Percentiles rank a stretch among this genome's conserved stretches.
These are phyloP conservation scores for Verticillium zaregamsianum DNA, from an alignment of 2,329 filamentous ascomycete genomes.

Conservation along the genomic window DNA sequence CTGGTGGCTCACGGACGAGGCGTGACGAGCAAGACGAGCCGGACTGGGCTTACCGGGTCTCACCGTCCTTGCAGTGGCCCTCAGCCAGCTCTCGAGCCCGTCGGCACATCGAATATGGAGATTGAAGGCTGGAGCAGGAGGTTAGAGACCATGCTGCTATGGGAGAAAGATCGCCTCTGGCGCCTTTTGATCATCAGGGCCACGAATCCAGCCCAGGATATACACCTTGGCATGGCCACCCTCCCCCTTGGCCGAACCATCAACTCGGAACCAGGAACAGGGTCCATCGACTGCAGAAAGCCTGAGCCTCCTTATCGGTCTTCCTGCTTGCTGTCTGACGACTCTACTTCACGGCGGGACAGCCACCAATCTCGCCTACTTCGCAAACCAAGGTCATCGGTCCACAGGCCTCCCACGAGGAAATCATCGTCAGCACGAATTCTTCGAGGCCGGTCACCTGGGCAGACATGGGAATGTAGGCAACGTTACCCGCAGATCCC, in stretches of 20 bases:
- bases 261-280: not conserved
- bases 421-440: not conserved
- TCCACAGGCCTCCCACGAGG: not conserved
- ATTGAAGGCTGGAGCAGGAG: not conserved
- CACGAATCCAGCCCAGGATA: not conserved
- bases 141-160: not conserved
- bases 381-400: not conserved
- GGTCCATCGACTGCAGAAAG: not conserved
- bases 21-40: no score
- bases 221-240: not conserved
- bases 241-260: not conserved
- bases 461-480: not conserved
- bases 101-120: not conserved
- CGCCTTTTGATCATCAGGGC: not conserved
- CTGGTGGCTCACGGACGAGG: not conserved
- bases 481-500: not conserved
- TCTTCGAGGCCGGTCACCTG: not conserved
- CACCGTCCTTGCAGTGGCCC: not conserved
- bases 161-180: not conserved
- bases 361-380: not conserved
- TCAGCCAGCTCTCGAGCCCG: not conserved
- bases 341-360: not conserved
- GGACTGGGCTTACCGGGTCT: not conserved
- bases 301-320: not conserved
- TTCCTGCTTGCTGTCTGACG: no score